These are phyloP conservation scores for Kodamaea kaohsiungensis DNA, from an alignment of 805 yeast genomes.

Conservation along the genomic window DNA sequence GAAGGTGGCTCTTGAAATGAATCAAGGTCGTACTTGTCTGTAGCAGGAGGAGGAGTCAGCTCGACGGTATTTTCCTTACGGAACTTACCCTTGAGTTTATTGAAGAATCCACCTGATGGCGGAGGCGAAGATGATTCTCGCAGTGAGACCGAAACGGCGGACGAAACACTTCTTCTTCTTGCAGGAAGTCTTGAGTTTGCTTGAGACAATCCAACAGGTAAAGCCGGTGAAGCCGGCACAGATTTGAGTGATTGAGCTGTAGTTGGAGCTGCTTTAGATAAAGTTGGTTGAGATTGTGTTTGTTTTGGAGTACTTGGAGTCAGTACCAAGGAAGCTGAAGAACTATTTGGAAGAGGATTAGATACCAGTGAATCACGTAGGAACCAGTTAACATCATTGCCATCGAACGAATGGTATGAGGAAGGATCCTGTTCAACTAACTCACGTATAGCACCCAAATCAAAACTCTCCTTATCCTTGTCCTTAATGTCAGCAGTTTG, in stretches of 20 bases:
- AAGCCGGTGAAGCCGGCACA: background rate
- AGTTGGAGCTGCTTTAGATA: background rate
- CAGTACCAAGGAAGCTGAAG: background rate
- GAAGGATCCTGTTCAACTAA: slow-evolving; percentile 24
- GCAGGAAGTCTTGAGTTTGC: slow-evolving; percentile 9
- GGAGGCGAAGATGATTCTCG: slow-evolving; percentile 4
- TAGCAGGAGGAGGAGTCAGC: slow-evolving; percentile 7
- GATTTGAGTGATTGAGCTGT: background rate
- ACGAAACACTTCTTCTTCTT: slow-evolving; percentile 20
- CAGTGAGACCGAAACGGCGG: slow-evolving; percentile 5
- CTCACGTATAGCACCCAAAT: slow-evolving; percentile 22
- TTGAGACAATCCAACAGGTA: background rate
- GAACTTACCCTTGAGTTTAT: slow-evolving; percentile 38
- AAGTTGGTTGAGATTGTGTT: background rate
- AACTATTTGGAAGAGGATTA: background rate
- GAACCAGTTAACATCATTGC: slow-evolving; percentile 54
- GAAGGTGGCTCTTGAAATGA: background rate
- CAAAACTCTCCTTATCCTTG: slow-evolving; percentile 10
- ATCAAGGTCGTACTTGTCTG: background rate
- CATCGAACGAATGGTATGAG: slow-evolving; percentile 33
- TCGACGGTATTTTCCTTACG: slow-evolving; percentile 10
- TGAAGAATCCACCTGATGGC: slow-evolving; percentile 27
- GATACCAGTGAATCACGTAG: slow-evolving; percentile 35
- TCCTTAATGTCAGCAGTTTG: background rate
- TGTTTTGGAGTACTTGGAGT: slow-evolving; percentile 7